Base-by-base conservation (phyloP, 441 rosid species). In the Croton setiger region DNA sequence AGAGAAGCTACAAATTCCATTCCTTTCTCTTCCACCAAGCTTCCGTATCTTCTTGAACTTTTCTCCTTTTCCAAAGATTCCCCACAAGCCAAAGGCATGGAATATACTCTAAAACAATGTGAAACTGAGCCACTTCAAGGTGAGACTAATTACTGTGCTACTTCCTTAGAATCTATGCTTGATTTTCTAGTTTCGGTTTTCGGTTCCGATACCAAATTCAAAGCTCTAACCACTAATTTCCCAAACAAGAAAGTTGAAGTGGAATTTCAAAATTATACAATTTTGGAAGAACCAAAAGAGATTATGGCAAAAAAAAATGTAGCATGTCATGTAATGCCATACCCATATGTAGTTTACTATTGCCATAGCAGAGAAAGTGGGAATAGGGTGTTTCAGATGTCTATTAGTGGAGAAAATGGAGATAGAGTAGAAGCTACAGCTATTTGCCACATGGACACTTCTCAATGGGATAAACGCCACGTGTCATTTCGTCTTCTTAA, bases 361-460 rank as follows among this genome's bases (percentile, higher is more conserved):
- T 89, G 98, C 75, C 96, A 93, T 67, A 72, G 83, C 31, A 88
- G 83, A 31, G 77, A 74, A 60, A 74, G 78, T 36, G 85, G 77
- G 41, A 83, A 65, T 43, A 83, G 69, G 77, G 51, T 87, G 37
- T 86, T 83, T 67, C 72, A 82, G 81, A 60, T 88, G 60, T 66
- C 70, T 3, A 27, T 89, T 21, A 81, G 75, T 7, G 78, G 83
- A 3, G 94, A 83, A 2, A 71, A 80, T 72, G 89, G 88, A 8
- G 88, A 76, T 0, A 71, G 47, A 14, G 80, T 87, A 3, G 71
- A 81, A 31, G 94, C 94, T 31, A 71, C 73, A 0, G 94, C 78
- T 4, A 80, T 86, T 14, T 93, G 97, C 49, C 98, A 89, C 71
- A 85, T 86, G 93, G 88, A 91, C 49, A 91, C 97, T 1, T 83